Base-by-base conservation (phyloP, 2,329 filamentous ascomycete species). In the Penicillium polonicum region DNA sequence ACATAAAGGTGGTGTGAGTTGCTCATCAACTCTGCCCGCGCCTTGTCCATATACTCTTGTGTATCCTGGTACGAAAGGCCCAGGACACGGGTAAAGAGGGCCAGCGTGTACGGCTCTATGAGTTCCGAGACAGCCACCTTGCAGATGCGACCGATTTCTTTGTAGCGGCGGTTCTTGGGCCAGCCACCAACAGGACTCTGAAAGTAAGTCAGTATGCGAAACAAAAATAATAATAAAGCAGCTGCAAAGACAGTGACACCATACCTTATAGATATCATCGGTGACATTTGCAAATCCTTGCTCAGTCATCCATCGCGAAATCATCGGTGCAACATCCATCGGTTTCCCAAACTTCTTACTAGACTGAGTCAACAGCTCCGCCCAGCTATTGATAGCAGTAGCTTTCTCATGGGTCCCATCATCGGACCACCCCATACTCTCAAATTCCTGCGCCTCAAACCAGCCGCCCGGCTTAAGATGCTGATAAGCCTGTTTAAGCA, bases 81-180 rank as follows among this genome's bases (percentile, higher is more conserved):
- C 12, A 76, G 60, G 2, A 76, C 66, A 6, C 73, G 65, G 6
- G 74, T 77, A 52, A 74, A 75, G 10, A 76, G 66, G 4, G 73
- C 74, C 15, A 77, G 62, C 4, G 71, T 70, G 57, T 75, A 76
- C n/a, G 74, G 72, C 58, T 74, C 72, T 27, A 76, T 62, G 3
- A 69, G 65, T 43, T 75, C 72, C 17, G 69, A 59, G 27, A 74
- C 46, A 2, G 68, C 61, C 10, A 68, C 44, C 60, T 69, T 70
- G 46, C 68, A 67, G n/a, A 72, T 62, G 17, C 68, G 64, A 13
- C 74, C 74, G 19, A 76, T 70, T 31, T 73, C 70, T 49, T 75
- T 75, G 5, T 74, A 53, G 5, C 66, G 69, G 6, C 57, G 63
- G 48, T 69, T 67, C 51, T 72, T 74, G 4, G 72, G 62, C 72